Conservation (phyloP, 805 yeast species). For the Zygotorulaspora florentina region DNA sequence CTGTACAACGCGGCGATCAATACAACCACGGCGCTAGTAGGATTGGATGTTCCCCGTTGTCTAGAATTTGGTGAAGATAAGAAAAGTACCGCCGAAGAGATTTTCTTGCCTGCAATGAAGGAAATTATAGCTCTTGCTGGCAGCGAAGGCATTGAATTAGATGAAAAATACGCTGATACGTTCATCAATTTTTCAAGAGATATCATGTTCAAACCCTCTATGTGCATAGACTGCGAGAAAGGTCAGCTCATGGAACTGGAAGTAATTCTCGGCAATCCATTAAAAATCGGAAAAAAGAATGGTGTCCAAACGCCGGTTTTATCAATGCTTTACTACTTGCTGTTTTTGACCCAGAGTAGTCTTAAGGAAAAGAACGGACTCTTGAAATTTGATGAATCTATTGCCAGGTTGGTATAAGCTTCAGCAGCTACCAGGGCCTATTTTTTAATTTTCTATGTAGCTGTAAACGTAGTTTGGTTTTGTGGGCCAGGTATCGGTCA, state of each 20-base stretch:
- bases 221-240: constrained; percentile 61
- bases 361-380: constrained; percentile 55
- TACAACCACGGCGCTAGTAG: constrained; percentile 55
- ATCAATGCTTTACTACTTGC: constrained; percentile 51
- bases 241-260: constrained; percentile 66
- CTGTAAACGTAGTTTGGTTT: constrained; percentile 1
- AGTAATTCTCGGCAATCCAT: constrained; percentile 64
- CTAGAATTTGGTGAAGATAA: constrained; percentile 40
- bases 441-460: background rate
- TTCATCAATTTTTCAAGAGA: constrained; percentile 53
- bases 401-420: constrained; percentile 2
- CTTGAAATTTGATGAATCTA: constrained; percentile 22
- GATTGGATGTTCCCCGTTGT: constrained; percentile 52
- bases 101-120: constrained; percentile 54
- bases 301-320: constrained; percentile 57
- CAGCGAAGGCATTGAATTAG: constrained; percentile 54
- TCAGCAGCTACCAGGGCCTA: constrained; percentile 1
- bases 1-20: constrained; percentile 64
- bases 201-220: constrained; percentile 57
- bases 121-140: constrained; percentile 59
- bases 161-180: constrained; percentile 42
- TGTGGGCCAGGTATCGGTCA: constrained; percentile 1
- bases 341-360: constrained; percentile 57
- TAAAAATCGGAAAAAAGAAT: constrained; percentile 44
- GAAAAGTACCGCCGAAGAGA: constrained; percentile 29